Evolutionary conservation across 2,329 filamentous ascomycete species (phyloP), one percentile per base, ranked within the genome.

Genomic region (Curvularia eragrostidis): DNA sequence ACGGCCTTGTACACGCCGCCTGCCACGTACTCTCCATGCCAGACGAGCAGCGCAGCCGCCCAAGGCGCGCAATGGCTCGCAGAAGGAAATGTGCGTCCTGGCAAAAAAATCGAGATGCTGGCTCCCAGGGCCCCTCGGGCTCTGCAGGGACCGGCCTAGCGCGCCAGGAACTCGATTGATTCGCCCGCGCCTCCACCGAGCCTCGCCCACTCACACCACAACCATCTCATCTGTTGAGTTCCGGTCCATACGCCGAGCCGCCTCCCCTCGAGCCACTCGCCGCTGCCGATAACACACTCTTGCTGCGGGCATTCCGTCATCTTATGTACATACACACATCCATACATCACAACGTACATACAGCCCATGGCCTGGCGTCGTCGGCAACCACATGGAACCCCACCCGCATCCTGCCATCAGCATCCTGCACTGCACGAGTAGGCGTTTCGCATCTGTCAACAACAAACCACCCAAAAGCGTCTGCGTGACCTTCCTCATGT

Each of bases 131-230:
- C 32, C 43, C 58, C 61, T 52, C 61, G 54, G n/a, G 58, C 26
- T 39, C 61, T 63, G 61, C 61, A 63, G 61, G 61, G 61, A 50
- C 61, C 48, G 30, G 39, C 48, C 34, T 63, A 57, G 58, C 44
- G 48, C 38, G 24, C 42, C 60, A 58, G 58, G 58, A 46, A 58
- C 58, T 18, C 36, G 26, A 49, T 38, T 63, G 57, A 55, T 60
- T 62, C 43, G 60, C 47, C 46, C 36, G 26, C 26, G 32, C 19
- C 50, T 8, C 24, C n/a, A 55, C 60, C 60, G 57, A 56, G 46
- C 36, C 48, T 43, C 46, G 15, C 32, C 47, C 47, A 41, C 48
- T 48, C 43, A 30, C 43, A 13, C 18, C 24, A 10, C 19, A 6
- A 9, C 42, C 42, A n/a, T 24, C 8, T 6, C 24, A 10, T 10